Base-by-base conservation (phyloP, 164 flowering plant genomes). In the Nymphaea thermarum region DNA sequence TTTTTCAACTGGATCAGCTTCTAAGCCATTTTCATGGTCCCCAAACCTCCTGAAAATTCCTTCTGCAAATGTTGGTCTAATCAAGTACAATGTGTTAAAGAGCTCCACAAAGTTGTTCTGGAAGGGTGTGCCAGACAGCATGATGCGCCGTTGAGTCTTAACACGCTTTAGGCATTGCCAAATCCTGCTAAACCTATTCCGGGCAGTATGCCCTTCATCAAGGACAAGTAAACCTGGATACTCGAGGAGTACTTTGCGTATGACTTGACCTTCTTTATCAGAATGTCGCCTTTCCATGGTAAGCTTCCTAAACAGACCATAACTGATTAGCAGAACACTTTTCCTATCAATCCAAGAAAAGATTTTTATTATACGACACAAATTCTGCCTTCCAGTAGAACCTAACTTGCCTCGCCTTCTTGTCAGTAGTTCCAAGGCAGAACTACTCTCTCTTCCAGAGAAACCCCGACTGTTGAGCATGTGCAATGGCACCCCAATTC, bases 101-200 rank as follows among this genome's bases (percentile, higher is more conserved):
- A 95, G 86, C 80, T 95, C 98, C 3, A 61, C 44, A 65, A 89
- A 83, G 72, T 89, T 92, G 63, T 95, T 95, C 74, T 92, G 99
- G 62, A 95, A 95, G 3, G 94, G 96, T 3, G 98, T 95, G 43
- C 99, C 99, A 0, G 98, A 92, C 6, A 95, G 85, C 73, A 90
- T 85, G 65, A 95, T 84, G 8, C 93, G 82, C 77, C 76, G 77
- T 45, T 80, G 62, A 1, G 98, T 86, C 44, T 82, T 68, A 15
- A 87, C 75, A 4, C 81, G 74, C 4, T 74, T 42, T 14, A 90
- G 45, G 51, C 79, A 84, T 70, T 82, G 77, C 82, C 82, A 90
- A 8, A 92, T 83, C 6, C 4, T 66, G 64, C 83, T 85, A 2
- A 67, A 41, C 1, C 74, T 68, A 71, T 95, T 92, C 3, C 97